Percentiles rank a stretch among this genome's conserved stretches.
phyloP scores from a whole-genome alignment of 2,329 filamentous ascomycete genomes.

The Penicillium sclerotiorum region DNA sequence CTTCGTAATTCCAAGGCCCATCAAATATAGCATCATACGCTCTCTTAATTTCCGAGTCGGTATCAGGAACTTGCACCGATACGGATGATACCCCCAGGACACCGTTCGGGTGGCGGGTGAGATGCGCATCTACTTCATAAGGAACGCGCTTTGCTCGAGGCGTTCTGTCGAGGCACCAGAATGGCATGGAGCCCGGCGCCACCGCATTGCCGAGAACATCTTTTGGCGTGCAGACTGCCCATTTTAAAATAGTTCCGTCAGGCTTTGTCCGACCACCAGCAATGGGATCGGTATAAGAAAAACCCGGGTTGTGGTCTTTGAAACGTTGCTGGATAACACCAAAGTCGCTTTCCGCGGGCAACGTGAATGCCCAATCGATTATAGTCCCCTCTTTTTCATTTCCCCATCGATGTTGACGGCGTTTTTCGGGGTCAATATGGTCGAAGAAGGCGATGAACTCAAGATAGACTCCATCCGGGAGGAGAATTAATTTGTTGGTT shows the following conservation, averaged over 20 bases:
- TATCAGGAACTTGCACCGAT: constrained; percentile 1
- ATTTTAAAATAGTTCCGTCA: constrained; percentile 14
- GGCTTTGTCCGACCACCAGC: constrained; percentile 12
- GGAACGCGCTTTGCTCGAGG: constrained; percentile 13
- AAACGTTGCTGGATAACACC: constrained; percentile 9
- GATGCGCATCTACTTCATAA: constrained; percentile 6
- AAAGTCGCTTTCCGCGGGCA: constrained; percentile 16
- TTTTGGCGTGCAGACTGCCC: constrained; percentile 9
- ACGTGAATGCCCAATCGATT: constrained; percentile 24
- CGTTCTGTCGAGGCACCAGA: constrained; percentile 18
- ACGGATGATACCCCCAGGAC: constrained; percentile 11
- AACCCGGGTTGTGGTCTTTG: background rate
- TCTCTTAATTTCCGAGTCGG: background rate
- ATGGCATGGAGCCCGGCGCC: constrained; percentile 7
- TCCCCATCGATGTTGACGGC: constrained; percentile 23
- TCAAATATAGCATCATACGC: constrained; percentile 10
- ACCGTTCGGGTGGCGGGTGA: constrained; percentile 14
- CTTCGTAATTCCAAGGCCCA: constrained; percentile 7
- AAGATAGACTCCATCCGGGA: constrained; percentile 19
- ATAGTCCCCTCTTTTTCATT: constrained; percentile 18
- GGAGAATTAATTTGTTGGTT: constrained; percentile 21
- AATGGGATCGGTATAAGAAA: constrained; percentile 11
- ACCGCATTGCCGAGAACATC: background rate
- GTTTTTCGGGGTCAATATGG: constrained; percentile 16
- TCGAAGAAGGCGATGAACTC: constrained; percentile 25